These are phyloP conservation scores for Euphrasia arctica DNA, from an alignment of 305 asterid genomes.

Conservation along the genomic window DNA sequence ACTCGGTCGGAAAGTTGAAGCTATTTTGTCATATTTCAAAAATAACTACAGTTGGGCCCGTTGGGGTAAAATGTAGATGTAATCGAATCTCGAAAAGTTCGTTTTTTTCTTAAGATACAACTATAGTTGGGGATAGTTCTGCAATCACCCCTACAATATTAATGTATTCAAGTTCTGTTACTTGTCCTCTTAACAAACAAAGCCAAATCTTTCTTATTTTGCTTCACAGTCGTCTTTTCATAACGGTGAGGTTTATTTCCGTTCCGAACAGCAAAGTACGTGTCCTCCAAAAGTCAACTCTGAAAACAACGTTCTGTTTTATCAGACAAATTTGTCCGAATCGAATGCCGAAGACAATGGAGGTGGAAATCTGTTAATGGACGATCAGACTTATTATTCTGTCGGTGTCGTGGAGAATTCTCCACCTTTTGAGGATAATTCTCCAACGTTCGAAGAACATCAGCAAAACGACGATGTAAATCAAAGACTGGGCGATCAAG, in stretches of 20 bases:
- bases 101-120: too few species aligned
- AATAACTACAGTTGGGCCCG: too few species aligned
- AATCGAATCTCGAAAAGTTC: too few species aligned
- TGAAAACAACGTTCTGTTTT: slow-evolving; percentile 28
- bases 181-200: slow-evolving; percentile 29
- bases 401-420: slow-evolving; percentile 37
- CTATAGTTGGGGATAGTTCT: too few species aligned
- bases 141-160: neutral
- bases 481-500: slow-evolving; percentile 41
- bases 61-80: too few species aligned
- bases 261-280: slow-evolving; percentile 33
- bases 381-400: slow-evolving; percentile 34
- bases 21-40: too few species aligned
- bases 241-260: slow-evolving; percentile 40
- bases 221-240: slow-evolving; percentile 48
- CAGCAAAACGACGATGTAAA: slow-evolving; percentile 38
- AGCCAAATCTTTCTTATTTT: slow-evolving; percentile 33
- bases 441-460: slow-evolving; percentile 45
- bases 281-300: slow-evolving; percentile 34
- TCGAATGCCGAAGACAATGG: slow-evolving; percentile 36
- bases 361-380: slow-evolving; percentile 31
- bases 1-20: too few species aligned
- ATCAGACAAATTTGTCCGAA: slow-evolving; percentile 37
- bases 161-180: slow-evolving; percentile 11
- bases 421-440: slow-evolving; percentile 38